Evolutionary conservation across 306 rosid genomes (phyloP).

Genomic region (Canavalia ensiformis): DNA sequence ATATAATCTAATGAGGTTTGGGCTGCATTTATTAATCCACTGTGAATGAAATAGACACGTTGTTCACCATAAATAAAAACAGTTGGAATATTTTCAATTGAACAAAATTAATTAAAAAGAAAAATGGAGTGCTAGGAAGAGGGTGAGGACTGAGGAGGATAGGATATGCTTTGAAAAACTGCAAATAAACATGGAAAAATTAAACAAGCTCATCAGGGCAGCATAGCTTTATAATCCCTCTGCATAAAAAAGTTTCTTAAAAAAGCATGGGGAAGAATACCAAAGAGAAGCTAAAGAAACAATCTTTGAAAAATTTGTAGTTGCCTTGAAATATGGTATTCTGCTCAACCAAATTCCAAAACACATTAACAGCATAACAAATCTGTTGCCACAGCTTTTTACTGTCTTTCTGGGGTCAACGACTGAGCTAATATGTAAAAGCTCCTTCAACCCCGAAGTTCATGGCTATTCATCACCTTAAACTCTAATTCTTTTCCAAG

Average conservation of each 20-base stretch:
- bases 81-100: background rate
- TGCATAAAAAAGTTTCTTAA: slow-evolving; percentile 4
- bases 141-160: background rate
- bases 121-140: background rate
- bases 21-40: slow-evolving; percentile 28
- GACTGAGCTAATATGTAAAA: background rate
- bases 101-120: background rate
- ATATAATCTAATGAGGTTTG: slow-evolving; percentile 15
- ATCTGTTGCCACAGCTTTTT: background rate
- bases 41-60: slow-evolving; percentile 24
- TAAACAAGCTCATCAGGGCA: background rate
- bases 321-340: background rate
- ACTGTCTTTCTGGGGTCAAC: background rate
- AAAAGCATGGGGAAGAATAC: slow-evolving; percentile 12
- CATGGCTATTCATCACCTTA: background rate
- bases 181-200: background rate
- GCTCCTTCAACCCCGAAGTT: slow-evolving; percentile 1
- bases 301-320: too few species aligned
- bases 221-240: background rate
- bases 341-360: background rate
- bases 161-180: background rate
- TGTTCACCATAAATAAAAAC: slow-evolving; percentile 28
- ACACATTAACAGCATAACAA: background rate
- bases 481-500: slow-evolving; percentile 2
- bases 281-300: background rate